Evolutionary conservation across 257 asterid species (phyloP).

Genomic region (Nicotiana paniculata): DNA sequence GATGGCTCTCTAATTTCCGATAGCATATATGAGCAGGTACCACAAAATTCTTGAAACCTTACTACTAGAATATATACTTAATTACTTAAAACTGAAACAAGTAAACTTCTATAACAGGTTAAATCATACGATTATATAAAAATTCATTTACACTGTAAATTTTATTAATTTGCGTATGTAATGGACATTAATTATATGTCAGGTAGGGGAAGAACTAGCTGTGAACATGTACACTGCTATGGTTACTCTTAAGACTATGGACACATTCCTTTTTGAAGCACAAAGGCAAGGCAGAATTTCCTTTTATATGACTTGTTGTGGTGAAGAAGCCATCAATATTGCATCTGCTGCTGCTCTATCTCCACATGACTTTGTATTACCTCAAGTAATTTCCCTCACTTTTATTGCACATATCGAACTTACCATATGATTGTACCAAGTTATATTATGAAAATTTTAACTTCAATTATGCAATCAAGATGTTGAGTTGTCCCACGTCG

Average conservation of each 20-base stretch:
- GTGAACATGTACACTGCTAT: conserved; percentile 62
- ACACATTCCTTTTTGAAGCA: conserved; percentile 67
- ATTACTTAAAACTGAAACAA: too few relatives aligned
- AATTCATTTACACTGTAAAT: neutral
- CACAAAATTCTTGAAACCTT: neutral
- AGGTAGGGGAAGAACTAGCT: conserved; percentile 62
- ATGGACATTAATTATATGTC: too few relatives aligned
- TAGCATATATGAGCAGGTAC: conserved; percentile 50
- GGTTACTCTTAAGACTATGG: conserved; percentile 77
- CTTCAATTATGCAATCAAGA: too few relatives aligned
- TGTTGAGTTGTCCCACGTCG: too few relatives aligned
- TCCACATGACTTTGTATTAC: conserved; percentile 40
- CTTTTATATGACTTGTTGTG: conserved; percentile 63
- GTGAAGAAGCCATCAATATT: conserved; percentile 84
- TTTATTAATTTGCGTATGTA: neutral
- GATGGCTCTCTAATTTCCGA: conserved; percentile 54
- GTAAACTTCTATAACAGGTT: too few relatives aligned
- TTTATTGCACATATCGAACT: too few relatives aligned
- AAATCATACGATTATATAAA: neutral
- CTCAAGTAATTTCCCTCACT: conserved; percentile 21
- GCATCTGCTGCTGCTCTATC: conserved; percentile 91
- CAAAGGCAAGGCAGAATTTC: conserved; percentile 90
- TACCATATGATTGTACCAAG: neutral
- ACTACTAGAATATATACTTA: too few relatives aligned
- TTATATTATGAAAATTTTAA: neutral